These are phyloP conservation scores for Trypanosoma theileri DNA, from an alignment of 208 protist species.

Conservation along the genomic window DNA sequence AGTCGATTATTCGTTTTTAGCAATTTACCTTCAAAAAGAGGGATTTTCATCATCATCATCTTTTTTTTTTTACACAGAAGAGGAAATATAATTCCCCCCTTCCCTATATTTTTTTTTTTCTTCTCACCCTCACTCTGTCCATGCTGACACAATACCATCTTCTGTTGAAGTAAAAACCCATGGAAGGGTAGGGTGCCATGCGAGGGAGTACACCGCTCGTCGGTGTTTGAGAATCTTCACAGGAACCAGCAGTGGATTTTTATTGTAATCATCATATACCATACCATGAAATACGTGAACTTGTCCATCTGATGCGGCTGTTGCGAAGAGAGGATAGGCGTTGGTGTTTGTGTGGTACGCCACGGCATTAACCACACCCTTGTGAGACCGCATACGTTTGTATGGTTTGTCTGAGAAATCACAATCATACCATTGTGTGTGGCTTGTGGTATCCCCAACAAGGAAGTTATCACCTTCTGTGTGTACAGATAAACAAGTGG, in stretches of 20 bases:
- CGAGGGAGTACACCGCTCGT: slow-evolving; percentile 85
- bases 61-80: neutral
- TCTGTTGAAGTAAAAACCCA: slow-evolving; percentile 99
- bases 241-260: slow-evolving; percentile 99
- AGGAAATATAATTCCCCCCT: neutral
- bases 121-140: slow-evolving; percentile 59
- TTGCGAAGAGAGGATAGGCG: slow-evolving; percentile 97
- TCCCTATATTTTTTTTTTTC: slow-evolving; percentile 1
- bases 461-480: slow-evolving; percentile 98
- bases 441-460: slow-evolving; percentile 85
- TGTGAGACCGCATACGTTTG: slow-evolving; percentile 96
- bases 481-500: slow-evolving; percentile 96
- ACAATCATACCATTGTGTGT: slow-evolving; percentile 98
- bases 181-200: slow-evolving; percentile 98
- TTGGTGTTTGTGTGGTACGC: slow-evolving; percentile 88
- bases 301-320: slow-evolving; percentile 94
- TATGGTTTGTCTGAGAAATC: slow-evolving; percentile 96
- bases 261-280: slow-evolving; percentile 97
- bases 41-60: neutral
- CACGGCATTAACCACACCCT: slow-evolving; percentile 91
- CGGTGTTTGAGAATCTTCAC: slow-evolving; percentile 98
- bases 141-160: slow-evolving; percentile 94
- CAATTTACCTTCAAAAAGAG: neutral
- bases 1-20: neutral
- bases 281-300: slow-evolving; percentile 95